Evolutionary conservation across 2,329 filamentous ascomycete species (phyloP), one percentile per base, ranked within the genome.

Genomic region (Atkinsonella hypoxylon): DNA sequence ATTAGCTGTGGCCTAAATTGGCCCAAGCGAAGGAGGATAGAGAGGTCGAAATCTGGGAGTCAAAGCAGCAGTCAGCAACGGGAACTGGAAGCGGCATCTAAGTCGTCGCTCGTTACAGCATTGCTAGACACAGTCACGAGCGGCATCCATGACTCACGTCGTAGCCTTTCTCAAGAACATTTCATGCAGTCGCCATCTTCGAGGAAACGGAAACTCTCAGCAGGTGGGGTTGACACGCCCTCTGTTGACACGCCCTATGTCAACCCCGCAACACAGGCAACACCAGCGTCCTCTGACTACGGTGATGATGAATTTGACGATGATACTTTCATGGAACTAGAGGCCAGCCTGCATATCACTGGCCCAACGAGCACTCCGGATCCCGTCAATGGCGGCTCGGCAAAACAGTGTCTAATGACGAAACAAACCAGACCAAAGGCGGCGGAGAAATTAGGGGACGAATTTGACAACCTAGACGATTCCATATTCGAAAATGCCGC

Each of bases 1-100:
- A 76, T 82, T 53, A 89, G 83, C 62, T 86, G 82, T 61, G 83
- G 82, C 17, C 72, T 77, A 22, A 78, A 85, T 57, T 87, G 83
- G 76, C 82, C 84, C 1, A 90, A 90, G 64, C 74, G 82, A 55
- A 76, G 82, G 57, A 83, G 76, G 57, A 60, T 80, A 8, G 77
- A 81, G 47, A 72, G 71, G 34, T 64, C 69, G 13, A 74, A 70
- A 47, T 61, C 64, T 0, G 64, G 64, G 3, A 61, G 62, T 34
- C 62, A 66, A 43, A 55, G 58, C 32, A 63, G 62, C 49, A 61
- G 59, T 38, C 59, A 66, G 40, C 61, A 61, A 53, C 63, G 66
- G 59, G 66, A 72, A 53, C 70, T 67, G 55, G 71, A 73, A 51
- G 74, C 75, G 31, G 69, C 69, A 4, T 77, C 76, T 2, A 82